Base-by-base conservation (phyloP, 805 yeast genomes). In the Huiozyma naganishii region DNA sequence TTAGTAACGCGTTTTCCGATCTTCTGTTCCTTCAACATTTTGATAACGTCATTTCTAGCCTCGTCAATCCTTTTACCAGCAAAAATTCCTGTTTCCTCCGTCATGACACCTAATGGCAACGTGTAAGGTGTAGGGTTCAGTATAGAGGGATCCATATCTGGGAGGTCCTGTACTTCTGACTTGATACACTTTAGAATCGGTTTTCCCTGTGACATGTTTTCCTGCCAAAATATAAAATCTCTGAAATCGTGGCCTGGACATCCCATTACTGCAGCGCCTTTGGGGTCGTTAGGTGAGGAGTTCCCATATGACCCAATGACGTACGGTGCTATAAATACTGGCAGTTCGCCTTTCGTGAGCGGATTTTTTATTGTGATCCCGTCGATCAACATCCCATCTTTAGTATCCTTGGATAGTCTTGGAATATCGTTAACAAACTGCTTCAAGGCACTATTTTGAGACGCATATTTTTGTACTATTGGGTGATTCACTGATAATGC, bases 241-340 rank as follows among this genome's bases (percentile, higher is more conserved):
- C 97, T 72, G 38, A 69, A 67, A 61, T 92, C 97, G 61, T 89
- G 97, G 0, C 83, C 95, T 2, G 98, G 98, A 54, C 94, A 86
- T 1, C 98, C 98, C 97, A 92, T 90, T 0, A 90, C 97, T 0
- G 95, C 95, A 35, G 96, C 95, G 45, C 77, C 77, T 6, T 41
- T 46, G 2, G 8, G 11, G n/a, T 38, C 39, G 5, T 30, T n/a
- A 11, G 23, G 23, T 2, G 33, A 9, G 23, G 41, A 7, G 13
- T 29, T 34, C 0, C 97, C 97, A 57, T 90, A 90, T 4, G 74
- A 66, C 4, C 83, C 79, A 32, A 90, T 59, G 0, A 90, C 97
- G 61, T 89, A 92, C 0, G 96, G 95, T 0, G 97, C 96, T 2
- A 74, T 89, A 66, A 75, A 92, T 0, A 90, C 77, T 0, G 97